Evolutionary conservation across 495 filamentous ascomycete species (phyloP), one percentile per base, ranked within the genome.

Genomic region (Hypoxylon crocopeplum): DNA sequence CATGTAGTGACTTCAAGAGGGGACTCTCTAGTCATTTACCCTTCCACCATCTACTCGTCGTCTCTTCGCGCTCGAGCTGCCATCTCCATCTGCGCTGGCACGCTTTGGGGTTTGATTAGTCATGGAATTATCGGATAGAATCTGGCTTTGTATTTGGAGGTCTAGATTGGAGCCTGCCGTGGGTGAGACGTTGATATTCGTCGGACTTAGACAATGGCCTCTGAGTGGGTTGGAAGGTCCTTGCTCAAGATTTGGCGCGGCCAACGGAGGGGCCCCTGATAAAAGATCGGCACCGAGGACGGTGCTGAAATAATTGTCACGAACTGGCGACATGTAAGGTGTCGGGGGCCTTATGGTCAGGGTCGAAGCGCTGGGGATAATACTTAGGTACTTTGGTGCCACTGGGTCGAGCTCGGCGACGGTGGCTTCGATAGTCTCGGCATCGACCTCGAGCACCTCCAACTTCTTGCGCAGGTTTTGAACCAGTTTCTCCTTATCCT

Each of bases 341-440:
- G 46, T 54, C 3, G 47, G 56, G 10, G 56, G 57, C 1, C 45
- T 36, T 47, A 65, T 42, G 8, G 67, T 52, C 38, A 70, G 36
- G 0, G 62, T 62, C 3, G 68, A 63, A 20, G 61, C 62, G 5
- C 57, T 65, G 13, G 68, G 68, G 20, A 68, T 57, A 25, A 64
- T 34, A n/a, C 42, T 48, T 2, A 70, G 33, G 17, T 68, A 58
- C 17, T 62, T 64, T n/a, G 68, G 65, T 7, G 20, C 12, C 1
- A 70, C 33, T 8, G 50, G 22, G 16, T 36, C 46, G 34, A 70
- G 58, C 39, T 61, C 54, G 17, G 37, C 33, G 16, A 70, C 22
- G 17, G 58, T 66, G 48, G 45, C 34, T 21, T 70, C 65, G 46
- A 68, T 54, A 17, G 45, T 62, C 6, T 62, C 40, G 7, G 58